Conservation (phyloP, 352 stramenopile genomes). For the Phytopythium aichiense region DNA sequence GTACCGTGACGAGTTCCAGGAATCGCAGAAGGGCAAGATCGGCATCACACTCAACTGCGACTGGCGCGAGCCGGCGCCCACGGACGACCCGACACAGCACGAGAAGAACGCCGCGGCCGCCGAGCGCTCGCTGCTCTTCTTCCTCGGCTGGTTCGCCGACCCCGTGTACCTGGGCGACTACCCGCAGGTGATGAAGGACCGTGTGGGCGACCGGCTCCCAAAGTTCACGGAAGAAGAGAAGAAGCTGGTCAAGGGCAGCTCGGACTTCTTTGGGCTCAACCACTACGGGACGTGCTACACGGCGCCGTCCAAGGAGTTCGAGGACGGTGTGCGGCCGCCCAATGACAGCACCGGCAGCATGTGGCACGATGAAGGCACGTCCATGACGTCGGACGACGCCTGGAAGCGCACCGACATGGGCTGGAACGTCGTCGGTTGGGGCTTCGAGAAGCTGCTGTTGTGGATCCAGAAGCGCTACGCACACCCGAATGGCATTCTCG, state of each 20-base stretch:
- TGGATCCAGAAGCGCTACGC: conserved; percentile 89
- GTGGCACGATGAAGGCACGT: conserved; percentile 35
- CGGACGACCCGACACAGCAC: conserved; percentile 43
- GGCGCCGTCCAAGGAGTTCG: conserved; percentile 37
- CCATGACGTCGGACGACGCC: conserved; percentile 34
- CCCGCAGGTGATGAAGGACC: conserved; percentile 87
- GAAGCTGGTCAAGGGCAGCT: conserved; percentile 71
- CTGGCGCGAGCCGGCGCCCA: conserved; percentile 77
- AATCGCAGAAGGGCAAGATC: conserved; percentile 69
- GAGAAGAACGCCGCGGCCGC: conserved; percentile 57
- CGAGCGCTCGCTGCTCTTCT: conserved; percentile 81
- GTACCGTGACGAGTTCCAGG: conserved; percentile 80
- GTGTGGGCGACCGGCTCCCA: conserved; percentile 80
- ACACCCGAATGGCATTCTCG: conserved; percentile 61
- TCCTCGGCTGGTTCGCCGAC: conserved; percentile 91
- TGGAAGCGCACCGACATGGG: conserved; percentile 82
- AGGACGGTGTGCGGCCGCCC: conserved; percentile 28
- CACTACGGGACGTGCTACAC: conserved; percentile 84
- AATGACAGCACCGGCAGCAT: conserved; percentile 28
- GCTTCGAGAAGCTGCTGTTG: conserved; percentile 83
- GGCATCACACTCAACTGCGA: conserved; percentile 91
- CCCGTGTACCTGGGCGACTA: conserved; percentile 93
- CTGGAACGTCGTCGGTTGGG: conserved; percentile 73
- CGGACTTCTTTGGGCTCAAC: conserved; percentile 95
- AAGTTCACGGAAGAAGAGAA: conserved; percentile 86